Percentiles rank a stretch among this genome's conserved stretches.
Evolutionary conservation across 495 filamentous ascomycete genomes (phyloP).

Genomic region (Margaritispora aquatica): DNA sequence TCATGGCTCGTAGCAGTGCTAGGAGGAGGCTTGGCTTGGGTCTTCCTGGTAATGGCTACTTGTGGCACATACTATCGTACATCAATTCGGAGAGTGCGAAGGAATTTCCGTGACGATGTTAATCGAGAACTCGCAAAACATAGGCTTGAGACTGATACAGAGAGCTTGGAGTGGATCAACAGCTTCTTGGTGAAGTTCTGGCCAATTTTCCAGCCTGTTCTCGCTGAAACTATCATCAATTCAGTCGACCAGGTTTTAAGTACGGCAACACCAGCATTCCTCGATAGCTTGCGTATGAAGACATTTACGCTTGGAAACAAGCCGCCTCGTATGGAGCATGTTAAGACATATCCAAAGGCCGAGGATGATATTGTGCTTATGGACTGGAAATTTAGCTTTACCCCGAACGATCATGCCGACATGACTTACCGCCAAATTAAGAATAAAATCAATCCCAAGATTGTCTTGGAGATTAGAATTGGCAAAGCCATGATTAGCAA

Average conservation of each 20-base stretch:
- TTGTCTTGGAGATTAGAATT: slow-evolving; percentile 86
- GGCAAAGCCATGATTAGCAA: slow-evolving; percentile 95
- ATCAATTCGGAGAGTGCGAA: slow-evolving; percentile 83
- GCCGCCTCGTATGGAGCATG: slow-evolving; percentile 91
- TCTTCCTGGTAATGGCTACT: slow-evolving; percentile 83
- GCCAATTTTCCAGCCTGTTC: slow-evolving; percentile 94
- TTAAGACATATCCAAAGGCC: slow-evolving; percentile 95
- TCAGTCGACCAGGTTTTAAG: slow-evolving; percentile 95
- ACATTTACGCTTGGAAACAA: slow-evolving; percentile 90
- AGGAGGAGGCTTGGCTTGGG: slow-evolving; percentile 88
- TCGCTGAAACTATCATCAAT: slow-evolving; percentile 85
- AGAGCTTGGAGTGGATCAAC: slow-evolving; percentile 98
- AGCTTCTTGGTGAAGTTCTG: slow-evolving; percentile 98
- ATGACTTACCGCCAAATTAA: slow-evolving; percentile 85
- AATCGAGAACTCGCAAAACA: slow-evolving; percentile 87
- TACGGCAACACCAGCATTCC: slow-evolving; percentile 80
- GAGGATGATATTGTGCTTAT: slow-evolving; percentile 94
- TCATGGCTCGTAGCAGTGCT: slow-evolving; percentile 88
- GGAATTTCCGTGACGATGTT: slow-evolving; percentile 95
- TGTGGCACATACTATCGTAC: slow-evolving; percentile 97
- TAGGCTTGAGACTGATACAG: slow-evolving; percentile 83
- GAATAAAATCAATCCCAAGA: slow-evolving; percentile 94
- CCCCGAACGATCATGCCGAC: slow-evolving; percentile 86
- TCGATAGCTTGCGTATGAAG: slow-evolving; percentile 89
- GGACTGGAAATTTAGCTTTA: slow-evolving; percentile 99